These are phyloP conservation scores for Leccinum insigne DNA, from an alignment of 1,284 basidiomycete species.

Conservation along the genomic window DNA sequence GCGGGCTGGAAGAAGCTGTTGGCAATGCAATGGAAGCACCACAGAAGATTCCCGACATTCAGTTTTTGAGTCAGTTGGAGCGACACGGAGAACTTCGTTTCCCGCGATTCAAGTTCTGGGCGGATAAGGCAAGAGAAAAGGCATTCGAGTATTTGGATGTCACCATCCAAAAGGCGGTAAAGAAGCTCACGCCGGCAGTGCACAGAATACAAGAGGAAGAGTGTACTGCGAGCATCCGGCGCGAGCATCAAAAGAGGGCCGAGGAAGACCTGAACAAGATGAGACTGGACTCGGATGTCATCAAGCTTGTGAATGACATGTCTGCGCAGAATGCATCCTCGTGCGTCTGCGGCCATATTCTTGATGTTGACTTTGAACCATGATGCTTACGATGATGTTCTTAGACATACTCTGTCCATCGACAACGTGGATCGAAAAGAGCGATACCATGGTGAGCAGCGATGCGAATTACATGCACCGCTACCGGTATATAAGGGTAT, in stretches of 20 bases:
- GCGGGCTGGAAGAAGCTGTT: conserved; percentile 8
- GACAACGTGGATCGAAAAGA: not conserved
- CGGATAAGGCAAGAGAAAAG: conserved; percentile 2
- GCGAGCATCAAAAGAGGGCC: conserved; percentile 1
- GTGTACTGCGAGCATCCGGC: not conserved
- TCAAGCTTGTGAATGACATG: conserved; percentile 26
- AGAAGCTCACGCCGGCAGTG: not conserved
- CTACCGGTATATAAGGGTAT: not conserved
- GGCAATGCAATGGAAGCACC: not conserved
- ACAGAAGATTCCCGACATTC: conserved; percentile 6
- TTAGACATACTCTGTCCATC: conserved; percentile 19
- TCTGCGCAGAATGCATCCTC: conserved; percentile 5
- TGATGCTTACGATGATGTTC: conserved; percentile 1
- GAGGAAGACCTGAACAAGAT: conserved; percentile 7
- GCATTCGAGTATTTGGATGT: conserved; percentile 9
- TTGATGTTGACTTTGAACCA: not conserved
- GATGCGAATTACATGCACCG: not conserved
- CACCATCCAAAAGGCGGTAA: no score
- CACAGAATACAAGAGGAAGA: conserved; percentile 12
- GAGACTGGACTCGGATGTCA: conserved; percentile 19
- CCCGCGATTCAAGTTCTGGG: conserved; percentile 4
- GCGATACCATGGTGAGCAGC: conserved; percentile 2
- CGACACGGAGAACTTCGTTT: not conserved
- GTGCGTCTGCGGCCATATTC: conserved; percentile 19
- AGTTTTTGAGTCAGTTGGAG: conserved; percentile 14